Conservation (phyloP, 495 filamentous ascomycete genomes). For the Saxophila tyrrhenica region DNA sequence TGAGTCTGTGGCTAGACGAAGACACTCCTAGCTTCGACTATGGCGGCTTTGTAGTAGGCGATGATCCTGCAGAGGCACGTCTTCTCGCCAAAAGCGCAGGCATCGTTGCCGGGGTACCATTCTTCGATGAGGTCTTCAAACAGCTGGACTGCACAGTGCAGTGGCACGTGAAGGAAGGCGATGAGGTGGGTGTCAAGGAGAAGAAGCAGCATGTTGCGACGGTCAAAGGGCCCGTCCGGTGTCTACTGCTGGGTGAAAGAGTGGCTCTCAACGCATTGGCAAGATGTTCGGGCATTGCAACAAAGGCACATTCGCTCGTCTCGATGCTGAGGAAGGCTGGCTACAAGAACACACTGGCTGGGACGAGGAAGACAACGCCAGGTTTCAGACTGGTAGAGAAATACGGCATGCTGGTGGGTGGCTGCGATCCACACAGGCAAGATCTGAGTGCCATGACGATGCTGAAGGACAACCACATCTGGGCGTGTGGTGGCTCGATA, state of each 20-base stretch:
- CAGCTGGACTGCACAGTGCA: constrained; percentile 84
- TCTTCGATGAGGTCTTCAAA: constrained; percentile 86
- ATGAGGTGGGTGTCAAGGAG: constrained; percentile 26
- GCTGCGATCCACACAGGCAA: constrained; percentile 81
- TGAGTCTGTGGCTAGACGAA: constrained; percentile 81
- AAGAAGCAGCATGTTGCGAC: constrained; percentile 53
- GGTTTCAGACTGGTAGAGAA: constrained; percentile 95
- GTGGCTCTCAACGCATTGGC: constrained; percentile 88
- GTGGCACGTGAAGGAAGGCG: constrained; percentile 77
- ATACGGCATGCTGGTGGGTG: constrained; percentile 91
- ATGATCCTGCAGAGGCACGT: constrained; percentile 61
- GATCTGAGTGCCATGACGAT: constrained; percentile 92
- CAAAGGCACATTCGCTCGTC: constrained; percentile 44
- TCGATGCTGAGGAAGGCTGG: constrained; percentile 47
- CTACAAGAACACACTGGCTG: constrained; percentile 76
- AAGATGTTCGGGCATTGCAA: constrained; percentile 85
- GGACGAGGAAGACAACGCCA: constrained; percentile 92
- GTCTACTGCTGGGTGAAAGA: constrained; percentile 80
- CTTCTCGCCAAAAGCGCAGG: constrained; percentile 83
- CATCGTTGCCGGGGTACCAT: constrained; percentile 82
- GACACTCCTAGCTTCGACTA: constrained; percentile 95
- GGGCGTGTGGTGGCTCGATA: constrained; percentile 66
- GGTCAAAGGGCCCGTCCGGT: constrained; percentile 73
- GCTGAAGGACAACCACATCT: constrained; percentile 98
- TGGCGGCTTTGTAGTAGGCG: constrained; percentile 91